Percentiles rank a stretch among this genome's conserved stretches.
phyloP scores from a whole-genome alignment of 163 green algal genomes.

The Smithsoniella earleae region DNA sequence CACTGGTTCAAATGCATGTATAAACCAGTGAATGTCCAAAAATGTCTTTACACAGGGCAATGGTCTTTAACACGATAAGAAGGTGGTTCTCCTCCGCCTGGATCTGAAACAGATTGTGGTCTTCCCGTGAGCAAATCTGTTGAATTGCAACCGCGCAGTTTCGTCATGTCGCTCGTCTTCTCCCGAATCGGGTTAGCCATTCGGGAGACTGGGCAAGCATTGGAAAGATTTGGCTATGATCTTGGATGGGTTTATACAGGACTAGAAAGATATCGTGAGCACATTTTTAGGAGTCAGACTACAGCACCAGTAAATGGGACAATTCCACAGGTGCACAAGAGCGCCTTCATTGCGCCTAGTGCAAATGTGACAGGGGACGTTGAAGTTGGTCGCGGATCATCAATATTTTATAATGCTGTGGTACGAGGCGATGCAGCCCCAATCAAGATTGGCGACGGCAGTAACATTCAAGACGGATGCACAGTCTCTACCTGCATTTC shows the following conservation, averaged over 20 bases:
- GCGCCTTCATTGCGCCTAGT: constrained; percentile 33
- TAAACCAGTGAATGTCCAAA: too few species aligned
- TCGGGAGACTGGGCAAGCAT: constrained; percentile 82
- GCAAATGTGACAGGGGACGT: constrained; percentile 19
- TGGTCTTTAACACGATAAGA: too few species aligned
- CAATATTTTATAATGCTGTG: constrained; percentile 16
- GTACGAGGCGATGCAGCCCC: constrained; percentile 68
- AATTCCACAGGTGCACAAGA: neutral
- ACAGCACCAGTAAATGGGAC: constrained; percentile 1
- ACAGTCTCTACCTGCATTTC: constrained; percentile 52
- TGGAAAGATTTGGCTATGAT: constrained; percentile 75
- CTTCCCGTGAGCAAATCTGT: too few species aligned
- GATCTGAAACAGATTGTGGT: too few species aligned
- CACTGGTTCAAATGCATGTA: too few species aligned
- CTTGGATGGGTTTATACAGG: constrained; percentile 29
- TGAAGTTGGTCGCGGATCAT: constrained; percentile 27
- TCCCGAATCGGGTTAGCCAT: constrained; percentile 63
- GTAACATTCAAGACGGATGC: constrained; percentile 85
- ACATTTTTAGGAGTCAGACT: constrained; percentile 14
- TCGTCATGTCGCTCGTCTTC: constrained; percentile 41
- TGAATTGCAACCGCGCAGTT: too few species aligned
- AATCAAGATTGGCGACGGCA: constrained; percentile 71
- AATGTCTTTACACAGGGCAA: too few species aligned
- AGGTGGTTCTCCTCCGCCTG: too few species aligned
- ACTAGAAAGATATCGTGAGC: constrained; percentile 22